Evolutionary conservation across 768 basidiomycete species (phyloP).

Genomic region (Pleurotus eryngii): DNA sequence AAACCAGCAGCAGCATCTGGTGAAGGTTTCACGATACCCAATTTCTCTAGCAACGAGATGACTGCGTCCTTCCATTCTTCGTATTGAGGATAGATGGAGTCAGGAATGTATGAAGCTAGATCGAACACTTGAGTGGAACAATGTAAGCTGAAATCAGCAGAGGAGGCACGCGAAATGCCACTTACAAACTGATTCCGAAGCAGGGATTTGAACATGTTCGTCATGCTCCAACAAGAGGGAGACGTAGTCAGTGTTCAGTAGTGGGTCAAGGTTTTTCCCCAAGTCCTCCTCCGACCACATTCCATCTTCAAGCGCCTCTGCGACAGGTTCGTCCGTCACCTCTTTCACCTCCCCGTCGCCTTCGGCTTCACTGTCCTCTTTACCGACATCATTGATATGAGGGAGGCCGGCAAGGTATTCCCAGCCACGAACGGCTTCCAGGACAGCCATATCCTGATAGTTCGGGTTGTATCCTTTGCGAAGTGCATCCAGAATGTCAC

Average conservation of each 20-base stretch:
- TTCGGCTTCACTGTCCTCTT: constrained; percentile 31
- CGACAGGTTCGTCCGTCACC: constrained; percentile 28
- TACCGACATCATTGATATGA: constrained; percentile 67
- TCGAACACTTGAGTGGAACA: constrained; percentile 60
- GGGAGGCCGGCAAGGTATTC: constrained; percentile 69
- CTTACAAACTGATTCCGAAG: constrained; percentile 55
- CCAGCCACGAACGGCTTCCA: constrained; percentile 95
- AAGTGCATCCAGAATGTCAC: constrained; percentile 78
- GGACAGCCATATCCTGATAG: constrained; percentile 98
- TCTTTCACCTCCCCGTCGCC: constrained; percentile 30
- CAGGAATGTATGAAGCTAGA: constrained; percentile 81
- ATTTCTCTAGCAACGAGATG: constrained; percentile 55
- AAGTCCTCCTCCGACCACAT: constrained; percentile 60
- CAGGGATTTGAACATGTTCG: constrained; percentile 51
- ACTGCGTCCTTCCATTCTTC: constrained; percentile 60
- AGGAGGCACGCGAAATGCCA: constrained; percentile 10
- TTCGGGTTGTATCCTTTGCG: constrained; percentile 93
- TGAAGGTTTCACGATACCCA: constrained; percentile 53
- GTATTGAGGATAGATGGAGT: constrained; percentile 70
- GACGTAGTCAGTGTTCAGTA: constrained; percentile 68
- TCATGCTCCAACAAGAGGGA: constrained; percentile 78
- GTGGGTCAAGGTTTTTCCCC: constrained; percentile 49
- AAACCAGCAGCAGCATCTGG: constrained; percentile 32
- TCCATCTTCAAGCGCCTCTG: constrained; percentile 52
- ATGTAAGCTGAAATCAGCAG: neutral